A percentile compares a stretch with the other conserved stretches of the same genome.
phyloP scores from a whole-genome alignment of 345 rosid species.

The Eucalyptus cladocalyx region DNA sequence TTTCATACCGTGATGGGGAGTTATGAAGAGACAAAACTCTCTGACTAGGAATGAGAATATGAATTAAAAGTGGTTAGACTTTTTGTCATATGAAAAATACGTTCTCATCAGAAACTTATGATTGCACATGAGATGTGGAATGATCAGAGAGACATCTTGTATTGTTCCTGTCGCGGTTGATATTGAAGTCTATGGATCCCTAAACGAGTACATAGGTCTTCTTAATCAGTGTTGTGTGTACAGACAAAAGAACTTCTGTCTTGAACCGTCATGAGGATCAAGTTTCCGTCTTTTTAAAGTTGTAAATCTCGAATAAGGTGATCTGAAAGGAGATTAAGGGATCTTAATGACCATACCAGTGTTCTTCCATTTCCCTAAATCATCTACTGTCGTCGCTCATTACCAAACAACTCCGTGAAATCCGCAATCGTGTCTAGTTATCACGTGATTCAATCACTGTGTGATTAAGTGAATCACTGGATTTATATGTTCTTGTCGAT shows the following conservation, averaged over 20 bases:
- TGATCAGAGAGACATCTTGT: neutral
- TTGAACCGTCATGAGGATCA: neutral
- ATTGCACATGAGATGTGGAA: neutral
- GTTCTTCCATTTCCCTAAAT: neutral
- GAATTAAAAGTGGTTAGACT: neutral
- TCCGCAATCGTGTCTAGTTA: neutral
- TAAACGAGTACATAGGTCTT: neutral
- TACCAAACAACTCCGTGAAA: neutral
- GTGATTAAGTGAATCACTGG: neutral
- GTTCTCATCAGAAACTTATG: neutral
- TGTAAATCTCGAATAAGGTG: neutral
- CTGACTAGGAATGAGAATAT: neutral
- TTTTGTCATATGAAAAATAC: neutral
- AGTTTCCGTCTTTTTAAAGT: neutral
- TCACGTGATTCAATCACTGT: neutral
- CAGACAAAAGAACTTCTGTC: neutral
- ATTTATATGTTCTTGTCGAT: neutral
- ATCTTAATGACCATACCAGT: neutral
- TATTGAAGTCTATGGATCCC: neutral
- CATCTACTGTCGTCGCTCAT: neutral
- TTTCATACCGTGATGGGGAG: neutral
- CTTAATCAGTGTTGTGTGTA: neutral
- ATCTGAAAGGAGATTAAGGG: neutral
- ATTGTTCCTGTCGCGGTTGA: neutral
- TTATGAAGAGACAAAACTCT: neutral